phyloP scores from a whole-genome alignment of 306 rosid species.

The Dalbergia oliveri region DNA sequence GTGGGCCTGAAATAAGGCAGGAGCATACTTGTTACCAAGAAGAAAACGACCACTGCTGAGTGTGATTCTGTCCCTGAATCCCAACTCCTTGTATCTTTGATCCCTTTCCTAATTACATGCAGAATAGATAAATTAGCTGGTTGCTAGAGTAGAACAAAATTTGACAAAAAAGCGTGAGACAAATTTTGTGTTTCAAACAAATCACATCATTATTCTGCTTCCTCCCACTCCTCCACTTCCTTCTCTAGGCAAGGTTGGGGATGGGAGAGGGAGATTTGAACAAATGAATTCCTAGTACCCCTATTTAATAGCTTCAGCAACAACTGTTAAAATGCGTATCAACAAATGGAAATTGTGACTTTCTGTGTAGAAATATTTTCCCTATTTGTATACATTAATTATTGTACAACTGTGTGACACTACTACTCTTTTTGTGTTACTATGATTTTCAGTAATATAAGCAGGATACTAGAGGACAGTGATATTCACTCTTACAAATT shows the following conservation, averaged over 20 bases:
- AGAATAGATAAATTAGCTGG: slow-evolving; percentile 38
- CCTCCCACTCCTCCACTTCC: not conserved
- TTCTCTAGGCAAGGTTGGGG: slow-evolving; percentile 22
- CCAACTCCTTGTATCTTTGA: slow-evolving; percentile 97
- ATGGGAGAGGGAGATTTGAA: slow-evolving; percentile 17
- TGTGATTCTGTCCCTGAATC: slow-evolving; percentile 97
- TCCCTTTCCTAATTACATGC: slow-evolving; percentile 80
- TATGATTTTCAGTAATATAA: no score
- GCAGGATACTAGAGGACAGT: no score
- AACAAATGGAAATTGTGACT: slow-evolving; percentile 31
- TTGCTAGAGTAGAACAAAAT: not conserved
- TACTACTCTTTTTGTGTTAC: no score
- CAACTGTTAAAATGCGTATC: not conserved
- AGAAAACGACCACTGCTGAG: slow-evolving; percentile 99
- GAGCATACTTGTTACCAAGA: slow-evolving; percentile 94
- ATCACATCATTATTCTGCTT: slow-evolving; percentile 15
- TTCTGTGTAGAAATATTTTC: slow-evolving; percentile 20
- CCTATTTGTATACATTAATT: not conserved
- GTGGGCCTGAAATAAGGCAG: slow-evolving; percentile 33
- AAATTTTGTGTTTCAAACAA: slow-evolving; percentile 35
- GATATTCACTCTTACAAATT: no score
- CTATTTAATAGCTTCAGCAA: slow-evolving; percentile 15
- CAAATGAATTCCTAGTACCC: slow-evolving; percentile 6
- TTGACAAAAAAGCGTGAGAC: not conserved
- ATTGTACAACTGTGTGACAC: no score